Percentiles rank a stretch among this genome's conserved stretches.
These are phyloP conservation scores for Schizophyllum commune DNA, from an alignment of 1,284 basidiomycete genomes.

Conservation along the genomic window DNA sequence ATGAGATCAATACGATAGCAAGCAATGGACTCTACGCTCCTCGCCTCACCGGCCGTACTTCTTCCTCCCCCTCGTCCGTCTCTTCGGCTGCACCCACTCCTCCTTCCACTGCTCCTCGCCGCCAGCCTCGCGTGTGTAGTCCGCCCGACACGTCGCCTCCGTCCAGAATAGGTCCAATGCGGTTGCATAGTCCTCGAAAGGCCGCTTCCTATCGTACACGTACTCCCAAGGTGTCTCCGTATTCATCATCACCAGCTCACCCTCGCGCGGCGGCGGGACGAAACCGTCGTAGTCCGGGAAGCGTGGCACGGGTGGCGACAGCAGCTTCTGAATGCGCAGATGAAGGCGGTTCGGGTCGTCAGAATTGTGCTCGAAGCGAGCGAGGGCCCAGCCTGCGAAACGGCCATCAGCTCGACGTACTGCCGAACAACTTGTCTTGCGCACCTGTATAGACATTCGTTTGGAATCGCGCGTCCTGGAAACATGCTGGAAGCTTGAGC, in stretches of 20 bases:
- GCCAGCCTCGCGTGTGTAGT: neutral
- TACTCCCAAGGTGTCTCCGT: neutral
- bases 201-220: neutral
- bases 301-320: slow-evolving; percentile 1
- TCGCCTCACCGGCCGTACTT: neutral
- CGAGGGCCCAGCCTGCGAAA: slow-evolving; percentile 5
- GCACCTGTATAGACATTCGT: neutral
- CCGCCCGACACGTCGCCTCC: neutral
- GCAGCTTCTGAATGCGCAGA: slow-evolving; percentile 8
- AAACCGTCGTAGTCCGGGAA: slow-evolving; percentile 7
- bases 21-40: neutral
- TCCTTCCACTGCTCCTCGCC: neutral
- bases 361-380: slow-evolving; percentile 8
- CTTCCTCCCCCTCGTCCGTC: neutral
- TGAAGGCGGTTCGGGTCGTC: neutral
- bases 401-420: neutral
- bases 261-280: slow-evolving; percentile 7
- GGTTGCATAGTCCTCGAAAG: neutral
- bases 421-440: too few species aligned
- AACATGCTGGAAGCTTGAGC: neutral
- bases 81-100: neutral
- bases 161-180: neutral
- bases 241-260: slow-evolving; percentile 3
- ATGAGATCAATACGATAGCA: neutral
- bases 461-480: slow-evolving; percentile 3